These are phyloP conservation scores for Trametes coccinea DNA, from an alignment of 768 basidiomycete genomes.

Conservation along the genomic window DNA sequence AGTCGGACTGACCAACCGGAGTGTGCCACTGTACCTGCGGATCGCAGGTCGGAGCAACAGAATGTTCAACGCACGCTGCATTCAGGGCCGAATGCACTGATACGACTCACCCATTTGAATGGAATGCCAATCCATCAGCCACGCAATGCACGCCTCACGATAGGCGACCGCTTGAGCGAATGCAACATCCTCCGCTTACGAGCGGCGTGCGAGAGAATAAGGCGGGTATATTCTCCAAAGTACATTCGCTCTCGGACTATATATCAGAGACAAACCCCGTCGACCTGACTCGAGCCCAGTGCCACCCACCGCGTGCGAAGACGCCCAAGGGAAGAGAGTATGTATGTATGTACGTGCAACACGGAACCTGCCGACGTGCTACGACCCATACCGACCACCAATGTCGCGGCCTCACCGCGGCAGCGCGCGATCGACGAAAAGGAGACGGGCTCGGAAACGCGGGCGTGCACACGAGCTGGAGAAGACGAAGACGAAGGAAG, in stretches of 20 bases:
- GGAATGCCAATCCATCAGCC: too few relatives aligned
- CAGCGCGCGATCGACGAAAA: too few relatives aligned
- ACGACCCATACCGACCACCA: background rate
- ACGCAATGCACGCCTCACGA: too few relatives aligned
- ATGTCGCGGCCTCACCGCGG: background rate
- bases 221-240: conserved; percentile 19
- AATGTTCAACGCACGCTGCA: too few relatives aligned
- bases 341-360: conserved; percentile 9
- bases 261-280: background rate
- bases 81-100: too few relatives aligned
- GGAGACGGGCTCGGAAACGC: too few relatives aligned
- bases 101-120: too few relatives aligned
- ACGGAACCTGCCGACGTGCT: background rate
- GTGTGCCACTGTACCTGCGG: too few relatives aligned
- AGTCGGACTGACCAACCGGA: too few relatives aligned
- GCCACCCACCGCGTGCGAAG: background rate
- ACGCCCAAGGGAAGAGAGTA: background rate
- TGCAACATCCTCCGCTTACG: background rate
- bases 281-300: background rate
- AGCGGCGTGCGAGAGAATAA: background rate
- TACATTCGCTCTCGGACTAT: conserved; percentile 5
- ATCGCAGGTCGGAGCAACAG: too few relatives aligned
- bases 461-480: background rate
- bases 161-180: background rate
- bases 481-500: background rate